These are phyloP conservation scores for Eucalyptus viminalis DNA, from an alignment of 345 rosid genomes.

Conservation along the genomic window DNA sequence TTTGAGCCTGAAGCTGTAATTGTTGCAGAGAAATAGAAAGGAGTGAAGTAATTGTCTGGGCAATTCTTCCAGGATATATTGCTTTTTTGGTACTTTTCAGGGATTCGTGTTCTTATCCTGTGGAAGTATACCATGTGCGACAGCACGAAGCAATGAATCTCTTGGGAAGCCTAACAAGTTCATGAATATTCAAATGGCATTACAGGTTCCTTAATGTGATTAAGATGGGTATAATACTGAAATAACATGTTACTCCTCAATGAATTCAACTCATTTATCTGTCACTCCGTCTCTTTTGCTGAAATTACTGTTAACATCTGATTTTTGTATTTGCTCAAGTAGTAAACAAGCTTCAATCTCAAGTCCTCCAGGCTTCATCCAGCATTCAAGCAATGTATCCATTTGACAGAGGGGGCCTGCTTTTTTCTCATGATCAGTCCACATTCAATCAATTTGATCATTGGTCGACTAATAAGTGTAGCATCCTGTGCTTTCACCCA, in stretches of 20 bases:
- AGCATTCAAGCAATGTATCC: neutral
- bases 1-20: neutral
- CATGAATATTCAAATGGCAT: neutral
- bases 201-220: neutral
- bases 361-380: neutral
- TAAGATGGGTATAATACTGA: neutral
- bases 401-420: neutral
- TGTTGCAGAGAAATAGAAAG: neutral
- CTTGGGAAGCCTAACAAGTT: neutral
- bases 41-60: neutral
- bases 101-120: neutral
- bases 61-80: neutral
- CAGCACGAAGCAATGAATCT: neutral
- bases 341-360: neutral
- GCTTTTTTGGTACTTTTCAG: neutral
- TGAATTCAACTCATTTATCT: neutral
- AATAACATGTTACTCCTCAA: neutral
- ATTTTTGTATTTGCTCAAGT: neutral
- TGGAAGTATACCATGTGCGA: neutral
- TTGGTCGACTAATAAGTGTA: neutral
- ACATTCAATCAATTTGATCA: neutral
- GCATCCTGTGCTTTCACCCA: neutral
- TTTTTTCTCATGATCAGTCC: neutral
- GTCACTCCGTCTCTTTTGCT: neutral
- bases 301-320: neutral